Evolutionary conservation across 495 filamentous ascomycete genomes (phyloP).

Genomic region (Podospora tetraspora): DNA sequence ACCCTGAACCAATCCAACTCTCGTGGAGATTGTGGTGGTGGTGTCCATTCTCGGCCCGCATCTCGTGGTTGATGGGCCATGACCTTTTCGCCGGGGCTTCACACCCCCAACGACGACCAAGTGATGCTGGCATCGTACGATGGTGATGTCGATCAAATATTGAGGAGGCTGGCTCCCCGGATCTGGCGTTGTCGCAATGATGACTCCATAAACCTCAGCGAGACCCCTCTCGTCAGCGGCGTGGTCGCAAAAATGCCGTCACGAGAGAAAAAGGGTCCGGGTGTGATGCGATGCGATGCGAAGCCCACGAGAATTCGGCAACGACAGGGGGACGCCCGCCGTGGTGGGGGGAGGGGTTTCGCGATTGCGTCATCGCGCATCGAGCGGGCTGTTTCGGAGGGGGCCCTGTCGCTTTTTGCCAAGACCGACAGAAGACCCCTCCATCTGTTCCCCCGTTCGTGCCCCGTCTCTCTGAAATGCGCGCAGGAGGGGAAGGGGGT

Average conservation of each 20-base stretch:
- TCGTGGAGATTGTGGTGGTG: background rate
- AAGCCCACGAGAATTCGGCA: background rate
- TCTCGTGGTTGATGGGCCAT: background rate
- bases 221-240: background rate
- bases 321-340: background rate
- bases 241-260: background rate
- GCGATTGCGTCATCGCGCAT: background rate
- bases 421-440: background rate
- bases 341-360: background rate
- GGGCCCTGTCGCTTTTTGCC: background rate
- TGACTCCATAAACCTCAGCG: too few relatives aligned
- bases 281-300: background rate
- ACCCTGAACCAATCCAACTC: background rate
- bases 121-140: constrained; percentile 5
- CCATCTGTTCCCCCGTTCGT: background rate
- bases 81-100: background rate
- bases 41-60: constrained; percentile 1
- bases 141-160: background rate
- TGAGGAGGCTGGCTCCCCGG: too few relatives aligned
- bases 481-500: background rate
- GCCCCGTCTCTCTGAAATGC: background rate
- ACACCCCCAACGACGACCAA: background rate
- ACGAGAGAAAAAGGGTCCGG: background rate
- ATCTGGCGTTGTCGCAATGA: too few relatives aligned
- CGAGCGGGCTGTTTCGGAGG: background rate